Evolutionary conservation across 2,329 filamentous ascomycete species (phyloP).

Genomic region (Colletotrichum liriopes): DNA sequence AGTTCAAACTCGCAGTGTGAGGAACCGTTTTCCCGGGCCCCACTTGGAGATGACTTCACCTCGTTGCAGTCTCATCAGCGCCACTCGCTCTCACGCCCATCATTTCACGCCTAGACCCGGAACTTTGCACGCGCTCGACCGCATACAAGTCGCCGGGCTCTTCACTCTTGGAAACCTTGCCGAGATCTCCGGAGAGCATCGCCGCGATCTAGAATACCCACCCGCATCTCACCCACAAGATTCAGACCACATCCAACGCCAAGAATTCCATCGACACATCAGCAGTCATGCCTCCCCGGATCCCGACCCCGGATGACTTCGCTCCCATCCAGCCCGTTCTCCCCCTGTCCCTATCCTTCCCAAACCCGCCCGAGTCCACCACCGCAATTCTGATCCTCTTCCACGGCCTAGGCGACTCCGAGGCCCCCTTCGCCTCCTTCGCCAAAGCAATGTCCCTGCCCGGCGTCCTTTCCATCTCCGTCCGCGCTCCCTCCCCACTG

Average conservation of each 20-base stretch:
- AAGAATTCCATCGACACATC: not conserved
- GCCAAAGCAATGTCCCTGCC: constrained; percentile 80
- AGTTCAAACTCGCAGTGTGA: constrained; percentile 14
- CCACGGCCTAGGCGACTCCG: constrained; percentile 87
- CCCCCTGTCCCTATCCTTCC: constrained; percentile 64
- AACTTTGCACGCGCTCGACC: too few relatives aligned
- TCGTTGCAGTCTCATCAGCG: not conserved
- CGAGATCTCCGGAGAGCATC: not conserved
- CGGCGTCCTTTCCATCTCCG: constrained; percentile 81
- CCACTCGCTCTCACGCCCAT: not conserved
- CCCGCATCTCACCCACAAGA: not conserved
- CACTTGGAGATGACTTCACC: constrained; percentile 38
- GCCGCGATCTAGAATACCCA: not conserved
- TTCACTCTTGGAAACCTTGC: not conserved
- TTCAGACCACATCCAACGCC: not conserved
- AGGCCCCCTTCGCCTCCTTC: constrained; percentile 78
- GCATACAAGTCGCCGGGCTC: not conserved
- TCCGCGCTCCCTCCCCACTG: constrained; percentile 79
- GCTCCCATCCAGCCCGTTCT: constrained; percentile 58
- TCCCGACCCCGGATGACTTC: constrained; percentile 68
- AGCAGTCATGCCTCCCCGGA: constrained; percentile 60
- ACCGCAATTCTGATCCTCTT: constrained; percentile 86
- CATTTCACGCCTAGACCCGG: not conserved
- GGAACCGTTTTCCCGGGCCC: constrained; percentile 2
- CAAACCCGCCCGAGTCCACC: constrained; percentile 71